A percentile compares a stretch with the other conserved stretches of the same genome.
phyloP scores from a whole-genome alignment of 140 eudicot genomes.

The Senecio squalidus region DNA sequence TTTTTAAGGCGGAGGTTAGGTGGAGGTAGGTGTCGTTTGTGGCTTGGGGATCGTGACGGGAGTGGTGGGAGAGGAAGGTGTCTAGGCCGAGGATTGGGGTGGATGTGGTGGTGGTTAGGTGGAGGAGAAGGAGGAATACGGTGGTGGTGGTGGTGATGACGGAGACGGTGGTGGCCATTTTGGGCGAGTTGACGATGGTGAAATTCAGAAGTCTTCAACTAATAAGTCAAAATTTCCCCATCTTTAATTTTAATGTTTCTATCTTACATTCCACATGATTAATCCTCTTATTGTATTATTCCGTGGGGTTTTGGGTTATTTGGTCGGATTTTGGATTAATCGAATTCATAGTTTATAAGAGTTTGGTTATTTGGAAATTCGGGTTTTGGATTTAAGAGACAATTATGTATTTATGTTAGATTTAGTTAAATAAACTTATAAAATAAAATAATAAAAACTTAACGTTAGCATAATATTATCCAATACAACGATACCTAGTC shows the following conservation, averaged over 20 bases:
- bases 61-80: constrained; percentile 66
- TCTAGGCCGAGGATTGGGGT: constrained; percentile 69
- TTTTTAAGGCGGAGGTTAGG: constrained; percentile 48
- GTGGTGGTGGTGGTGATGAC: constrained; percentile 18
- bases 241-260: not conserved
- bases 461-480: too few relatives aligned
- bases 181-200: not conserved
- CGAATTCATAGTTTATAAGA: too few relatives aligned
- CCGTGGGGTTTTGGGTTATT: too few relatives aligned
- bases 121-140: constrained; percentile 41
- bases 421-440: too few relatives aligned
- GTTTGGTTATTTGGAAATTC: too few relatives aligned
- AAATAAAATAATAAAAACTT: too few relatives aligned
- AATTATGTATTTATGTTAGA: too few relatives aligned
- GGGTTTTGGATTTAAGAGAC: too few relatives aligned
- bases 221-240: constrained; percentile 17
- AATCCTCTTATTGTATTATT: too few relatives aligned
- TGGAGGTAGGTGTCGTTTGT: constrained; percentile 68
- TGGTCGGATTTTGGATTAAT: too few relatives aligned
- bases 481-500: too few relatives aligned
- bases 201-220: not conserved
- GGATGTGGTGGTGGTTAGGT: constrained; percentile 28
- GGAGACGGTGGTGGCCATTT: constrained; percentile 28
- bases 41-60: constrained; percentile 67
- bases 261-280: too few relatives aligned